Conservation (phyloP, 495 filamentous ascomycete species). For the Amphirosellinia nigrospora region DNA sequence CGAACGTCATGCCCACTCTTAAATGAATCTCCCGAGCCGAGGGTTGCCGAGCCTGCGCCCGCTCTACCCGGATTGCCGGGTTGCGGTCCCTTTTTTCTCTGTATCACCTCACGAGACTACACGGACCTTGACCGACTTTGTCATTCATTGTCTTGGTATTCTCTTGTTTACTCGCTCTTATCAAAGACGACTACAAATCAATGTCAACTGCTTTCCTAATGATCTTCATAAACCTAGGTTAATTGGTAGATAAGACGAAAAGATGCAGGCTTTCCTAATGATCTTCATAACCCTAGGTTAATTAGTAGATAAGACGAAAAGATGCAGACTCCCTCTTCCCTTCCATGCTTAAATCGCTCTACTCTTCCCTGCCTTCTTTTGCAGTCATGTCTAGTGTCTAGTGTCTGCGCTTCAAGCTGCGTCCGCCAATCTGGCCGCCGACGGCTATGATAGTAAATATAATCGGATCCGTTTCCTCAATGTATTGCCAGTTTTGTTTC, state of each 20-base stretch:
- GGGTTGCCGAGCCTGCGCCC: conserved; percentile 40
- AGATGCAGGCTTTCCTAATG: too few species aligned
- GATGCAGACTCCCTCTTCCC: background rate
- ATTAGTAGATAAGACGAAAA: too few species aligned
- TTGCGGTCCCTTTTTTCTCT: background rate
- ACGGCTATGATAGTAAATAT: background rate
- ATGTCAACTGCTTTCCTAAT: background rate
- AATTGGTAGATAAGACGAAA: too few species aligned
- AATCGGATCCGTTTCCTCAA: background rate
- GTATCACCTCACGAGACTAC: conserved; percentile 5
- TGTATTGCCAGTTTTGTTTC: conserved; percentile 51
- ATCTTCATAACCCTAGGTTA: too few species aligned
- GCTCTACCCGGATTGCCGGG: conserved; percentile 7
- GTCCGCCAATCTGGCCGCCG: background rate
- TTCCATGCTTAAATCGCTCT: too few species aligned
- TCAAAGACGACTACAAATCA: background rate
- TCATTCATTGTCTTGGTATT: too few species aligned
- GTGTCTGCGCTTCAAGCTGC: background rate
- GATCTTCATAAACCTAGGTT: too few species aligned
- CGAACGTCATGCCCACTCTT: conserved; percentile 36
- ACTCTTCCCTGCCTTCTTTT: too few species aligned
- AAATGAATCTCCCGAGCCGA: conserved; percentile 36
- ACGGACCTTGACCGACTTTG: too few species aligned
- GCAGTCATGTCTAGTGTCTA: too few species aligned
- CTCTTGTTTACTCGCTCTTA: too few species aligned